Conservation (phyloP, 176 grass and related monocot species). For the Echinochloa phyllopogon region DNA sequence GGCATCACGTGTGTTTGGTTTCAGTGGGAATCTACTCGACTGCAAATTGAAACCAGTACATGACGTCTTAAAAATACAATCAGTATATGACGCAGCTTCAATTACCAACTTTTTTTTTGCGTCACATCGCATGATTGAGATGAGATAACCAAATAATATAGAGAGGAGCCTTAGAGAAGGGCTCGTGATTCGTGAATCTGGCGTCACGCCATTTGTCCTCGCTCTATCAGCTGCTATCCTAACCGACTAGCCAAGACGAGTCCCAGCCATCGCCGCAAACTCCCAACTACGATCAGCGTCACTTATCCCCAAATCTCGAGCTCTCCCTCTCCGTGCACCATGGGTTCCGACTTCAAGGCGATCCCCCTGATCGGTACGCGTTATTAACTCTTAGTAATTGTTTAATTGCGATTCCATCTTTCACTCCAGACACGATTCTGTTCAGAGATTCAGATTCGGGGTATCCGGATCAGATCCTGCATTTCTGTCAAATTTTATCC, state of each 20-base stretch:
- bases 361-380: conserved; percentile 77
- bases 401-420: not conserved
- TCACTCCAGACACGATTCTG: not conserved
- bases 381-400: not conserved
- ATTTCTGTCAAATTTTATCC: not conserved
- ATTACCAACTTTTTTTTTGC: not conserved
- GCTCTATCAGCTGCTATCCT: not conserved
- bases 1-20: not conserved
- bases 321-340: not conserved
- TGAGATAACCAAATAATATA: no score
- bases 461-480: not conserved
- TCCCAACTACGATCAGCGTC: not conserved
- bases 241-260: not conserved
- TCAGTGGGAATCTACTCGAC: not conserved
- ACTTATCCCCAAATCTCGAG: not conserved
- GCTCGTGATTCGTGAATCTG: no score
- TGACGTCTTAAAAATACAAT: no score
- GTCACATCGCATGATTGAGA: not conserved
- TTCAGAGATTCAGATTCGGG: conserved; percentile 30
- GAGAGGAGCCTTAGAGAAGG: no score
- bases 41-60: no score
- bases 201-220: conserved; percentile 22
- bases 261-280: not conserved
- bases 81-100: not conserved
- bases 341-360: conserved; percentile 77